A percentile compares a stretch with the other conserved stretches of the same genome.
Conservation (phyloP, 2,329 filamentous ascomycete genomes). For the Fusarium pseudoanthophilum region DNA sequence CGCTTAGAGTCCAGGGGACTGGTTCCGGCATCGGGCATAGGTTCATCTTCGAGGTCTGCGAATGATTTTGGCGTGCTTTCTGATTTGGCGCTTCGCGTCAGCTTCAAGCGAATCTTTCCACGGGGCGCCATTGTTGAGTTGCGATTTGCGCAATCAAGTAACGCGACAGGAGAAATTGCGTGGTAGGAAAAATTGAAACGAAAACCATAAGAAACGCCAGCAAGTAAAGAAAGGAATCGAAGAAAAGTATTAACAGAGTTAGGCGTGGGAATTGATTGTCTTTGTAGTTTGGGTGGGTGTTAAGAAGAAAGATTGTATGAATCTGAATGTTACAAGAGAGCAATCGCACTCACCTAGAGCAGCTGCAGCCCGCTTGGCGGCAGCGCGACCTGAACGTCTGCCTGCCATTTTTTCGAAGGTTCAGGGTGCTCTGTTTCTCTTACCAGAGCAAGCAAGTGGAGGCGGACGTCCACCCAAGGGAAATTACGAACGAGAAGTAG, state of each 20-base stretch:
- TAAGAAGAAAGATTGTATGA: slow-evolving; percentile 12
- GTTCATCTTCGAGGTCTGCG: slow-evolving; percentile 52
- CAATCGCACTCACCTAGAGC: slow-evolving; percentile 59
- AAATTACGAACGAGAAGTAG: slow-evolving; percentile 19
- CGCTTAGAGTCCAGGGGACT: slow-evolving; percentile 54
- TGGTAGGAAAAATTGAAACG: background rate
- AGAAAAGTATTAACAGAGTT: background rate
- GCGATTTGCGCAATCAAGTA: slow-evolving; percentile 17
- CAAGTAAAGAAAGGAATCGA: background rate
- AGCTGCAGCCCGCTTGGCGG: slow-evolving; percentile 64
- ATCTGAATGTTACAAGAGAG: slow-evolving; percentile 12
- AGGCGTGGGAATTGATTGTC: background rate
- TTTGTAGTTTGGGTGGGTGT: slow-evolving; percentile 10
- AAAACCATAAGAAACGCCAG: slow-evolving; percentile 1
- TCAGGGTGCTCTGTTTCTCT: slow-evolving; percentile 7
- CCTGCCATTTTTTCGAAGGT: slow-evolving; percentile 49
- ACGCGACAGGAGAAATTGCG: slow-evolving; percentile 6
- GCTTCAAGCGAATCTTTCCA: slow-evolving; percentile 48
- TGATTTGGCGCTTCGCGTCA: slow-evolving; percentile 49
- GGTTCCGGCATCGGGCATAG: slow-evolving; percentile 47
- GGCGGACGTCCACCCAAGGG: slow-evolving; percentile 29
- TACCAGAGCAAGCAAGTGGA: slow-evolving; percentile 26
- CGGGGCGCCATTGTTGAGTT: slow-evolving; percentile 42
- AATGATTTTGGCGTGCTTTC: slow-evolving; percentile 57
- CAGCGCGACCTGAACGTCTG: slow-evolving; percentile 63